These are phyloP conservation scores for Ananas comosus DNA, from an alignment of 176 grass and related monocot species.

Conservation along the genomic window DNA sequence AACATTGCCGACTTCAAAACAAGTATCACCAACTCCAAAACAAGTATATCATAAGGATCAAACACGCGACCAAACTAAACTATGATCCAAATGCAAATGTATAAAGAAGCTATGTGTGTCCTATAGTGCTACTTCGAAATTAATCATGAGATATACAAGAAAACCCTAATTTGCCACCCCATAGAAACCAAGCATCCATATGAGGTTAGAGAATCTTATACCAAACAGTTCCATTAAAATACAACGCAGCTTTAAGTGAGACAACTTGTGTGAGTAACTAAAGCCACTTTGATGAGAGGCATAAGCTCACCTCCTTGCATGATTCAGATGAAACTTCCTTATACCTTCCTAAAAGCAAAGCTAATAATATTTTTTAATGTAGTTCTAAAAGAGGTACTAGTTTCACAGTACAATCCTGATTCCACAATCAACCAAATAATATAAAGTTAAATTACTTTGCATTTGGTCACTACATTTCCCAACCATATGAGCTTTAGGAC, in stretches of 20 bases:
- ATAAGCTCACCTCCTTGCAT: constrained; percentile 18
- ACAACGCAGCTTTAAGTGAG: constrained; percentile 14
- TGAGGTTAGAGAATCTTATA: constrained; percentile 31
- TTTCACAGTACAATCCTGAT: constrained; percentile 14
- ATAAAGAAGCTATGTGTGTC: constrained; percentile 20
- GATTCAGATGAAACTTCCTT: constrained; percentile 36
- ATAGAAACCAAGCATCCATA: constrained; percentile 17
- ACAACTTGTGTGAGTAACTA: constrained; percentile 10
- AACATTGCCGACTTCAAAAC: no score
- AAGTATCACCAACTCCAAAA: no score
- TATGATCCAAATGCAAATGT: constrained; percentile 12
- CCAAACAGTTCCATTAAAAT: constrained; percentile 25
- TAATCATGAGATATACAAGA: not conserved
- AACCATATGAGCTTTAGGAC: not conserved
- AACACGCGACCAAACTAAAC: no score
- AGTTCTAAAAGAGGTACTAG: constrained; percentile 14
- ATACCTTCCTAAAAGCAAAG: constrained; percentile 32
- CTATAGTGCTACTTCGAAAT: constrained; percentile 25
- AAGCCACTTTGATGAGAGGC: constrained; percentile 9
- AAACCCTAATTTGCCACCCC: constrained; percentile 1
- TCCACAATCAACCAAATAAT: constrained; percentile 10
- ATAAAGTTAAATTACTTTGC: not conserved
- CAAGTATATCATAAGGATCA: no score
- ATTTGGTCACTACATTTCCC: not conserved
- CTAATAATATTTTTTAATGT: constrained; percentile 17